Percentiles rank a stretch among this genome's conserved stretches.
These are phyloP conservation scores for Candida nitratophila DNA, from an alignment of 805 yeast genomes.

Conservation along the genomic window DNA sequence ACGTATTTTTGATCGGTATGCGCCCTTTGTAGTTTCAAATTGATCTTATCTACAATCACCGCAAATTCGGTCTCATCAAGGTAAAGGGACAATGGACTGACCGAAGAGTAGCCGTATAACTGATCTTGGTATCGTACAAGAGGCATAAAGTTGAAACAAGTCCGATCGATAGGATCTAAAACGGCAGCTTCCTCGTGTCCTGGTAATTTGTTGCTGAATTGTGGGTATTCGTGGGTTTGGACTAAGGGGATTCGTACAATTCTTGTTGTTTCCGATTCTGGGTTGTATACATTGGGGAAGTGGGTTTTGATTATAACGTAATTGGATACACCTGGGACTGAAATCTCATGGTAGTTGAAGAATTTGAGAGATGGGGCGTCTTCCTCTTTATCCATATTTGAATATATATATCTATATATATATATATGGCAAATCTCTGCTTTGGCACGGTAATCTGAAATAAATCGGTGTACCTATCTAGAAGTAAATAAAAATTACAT, in stretches of 20 bases:
- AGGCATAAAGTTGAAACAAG: constrained; percentile 23
- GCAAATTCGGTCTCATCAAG: constrained; percentile 31
- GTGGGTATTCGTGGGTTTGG: constrained; percentile 39
- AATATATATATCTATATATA: no score
- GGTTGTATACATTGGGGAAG: constrained; percentile 52
- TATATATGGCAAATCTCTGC: no score
- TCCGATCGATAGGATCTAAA: constrained; percentile 7
- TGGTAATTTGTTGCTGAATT: constrained; percentile 47
- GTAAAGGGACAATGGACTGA: constrained; percentile 39
- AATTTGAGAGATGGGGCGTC: neutral
- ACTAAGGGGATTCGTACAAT: constrained; percentile 60
- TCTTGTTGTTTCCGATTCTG: constrained; percentile 32
- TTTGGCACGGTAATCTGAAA: no score
- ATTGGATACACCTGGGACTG: constrained; percentile 15
- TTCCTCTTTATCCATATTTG: neutral
- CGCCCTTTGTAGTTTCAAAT: constrained; percentile 32
- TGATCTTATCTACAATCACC: constrained; percentile 37
- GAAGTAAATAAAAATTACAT: no score
- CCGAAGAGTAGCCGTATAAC: constrained; percentile 45
- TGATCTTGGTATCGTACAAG: constrained; percentile 34
- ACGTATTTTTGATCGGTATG: constrained; percentile 34
- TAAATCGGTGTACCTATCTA: no score
- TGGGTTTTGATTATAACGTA: constrained; percentile 44
- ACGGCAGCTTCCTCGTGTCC: constrained; percentile 62
- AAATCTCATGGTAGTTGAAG: constrained; percentile 65